These are phyloP conservation scores for Fusarium annulatum DNA, from an alignment of 2,329 filamentous ascomycete species.

Conservation along the genomic window DNA sequence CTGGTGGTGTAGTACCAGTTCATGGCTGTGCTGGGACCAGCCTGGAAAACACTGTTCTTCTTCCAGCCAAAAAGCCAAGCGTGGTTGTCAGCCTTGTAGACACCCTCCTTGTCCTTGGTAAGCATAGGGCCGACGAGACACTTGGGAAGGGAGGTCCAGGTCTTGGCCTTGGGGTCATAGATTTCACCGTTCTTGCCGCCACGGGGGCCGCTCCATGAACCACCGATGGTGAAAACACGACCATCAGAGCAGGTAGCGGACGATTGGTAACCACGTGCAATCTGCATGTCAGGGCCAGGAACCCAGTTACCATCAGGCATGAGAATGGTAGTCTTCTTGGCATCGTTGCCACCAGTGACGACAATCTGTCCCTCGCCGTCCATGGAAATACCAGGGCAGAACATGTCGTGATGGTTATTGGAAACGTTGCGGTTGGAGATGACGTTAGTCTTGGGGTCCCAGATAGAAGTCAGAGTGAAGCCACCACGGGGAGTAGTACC, in stretches of 20 bases:
- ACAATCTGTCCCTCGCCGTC: conserved; percentile 62
- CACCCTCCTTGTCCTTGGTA: conserved; percentile 54
- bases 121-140: conserved; percentile 59
- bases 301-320: conserved; percentile 41
- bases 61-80: conserved; percentile 53
- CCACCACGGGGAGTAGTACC: conserved; percentile 28
- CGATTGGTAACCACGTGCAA: conserved; percentile 33
- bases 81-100: conserved; percentile 54
- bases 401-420: conserved; percentile 65
- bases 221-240: conserved; percentile 36
- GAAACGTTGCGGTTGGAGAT: conserved; percentile 40
- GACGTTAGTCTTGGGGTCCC: conserved; percentile 31
- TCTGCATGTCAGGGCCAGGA: conserved; percentile 28
- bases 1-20: conserved; percentile 63
- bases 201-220: conserved; percentile 32
- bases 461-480: conserved; percentile 33
- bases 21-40: conserved; percentile 63
- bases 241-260: conserved; percentile 33
- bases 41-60: conserved; percentile 62
- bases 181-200: conserved; percentile 36
- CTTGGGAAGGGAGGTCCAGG: conserved; percentile 43
- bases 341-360: conserved; percentile 65
- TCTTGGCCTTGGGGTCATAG: conserved; percentile 22
- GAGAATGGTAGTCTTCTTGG: conserved; percentile 61
- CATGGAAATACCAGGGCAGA: conserved; percentile 66